Evolutionary conservation across 306 rosid genomes (phyloP).

Genomic region (Crotalaria pallida): DNA sequence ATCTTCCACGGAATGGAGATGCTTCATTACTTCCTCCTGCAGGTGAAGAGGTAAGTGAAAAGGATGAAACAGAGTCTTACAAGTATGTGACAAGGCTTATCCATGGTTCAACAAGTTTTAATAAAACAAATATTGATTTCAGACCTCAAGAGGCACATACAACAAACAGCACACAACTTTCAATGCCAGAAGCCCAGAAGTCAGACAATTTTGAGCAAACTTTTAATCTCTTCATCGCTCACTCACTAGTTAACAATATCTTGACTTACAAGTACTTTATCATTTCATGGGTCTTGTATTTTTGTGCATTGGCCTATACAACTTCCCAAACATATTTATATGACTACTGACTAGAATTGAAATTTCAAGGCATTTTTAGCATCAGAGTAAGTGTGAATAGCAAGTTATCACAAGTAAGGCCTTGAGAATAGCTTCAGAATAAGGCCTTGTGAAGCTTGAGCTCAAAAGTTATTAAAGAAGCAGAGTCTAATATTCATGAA

Average conservation of each 20-base stretch:
- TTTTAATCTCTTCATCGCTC: neutral
- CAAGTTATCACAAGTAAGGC: conserved; percentile 1
- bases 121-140: neutral
- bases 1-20: conserved; percentile 35
- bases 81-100: neutral
- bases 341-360: neutral
- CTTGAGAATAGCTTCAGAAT: too few species aligned
- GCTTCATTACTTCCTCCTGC: conserved; percentile 70
- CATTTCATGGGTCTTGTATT: neutral
- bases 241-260: neutral
- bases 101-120: conserved; percentile 6
- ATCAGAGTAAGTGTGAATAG: neutral
- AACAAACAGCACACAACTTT: neutral
- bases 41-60: conserved; percentile 21
- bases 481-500: neutral
- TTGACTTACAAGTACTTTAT: neutral
- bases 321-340: neutral
- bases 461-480: neutral
- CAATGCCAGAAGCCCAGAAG: neutral
- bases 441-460: neutral
- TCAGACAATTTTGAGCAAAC: neutral
- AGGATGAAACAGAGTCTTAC: conserved; percentile 1
- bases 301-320: neutral
- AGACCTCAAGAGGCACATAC: neutral
- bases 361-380: neutral